Evolutionary conservation across 345 rosid species (phyloP).

Genomic region (Turritis glabra): DNA sequence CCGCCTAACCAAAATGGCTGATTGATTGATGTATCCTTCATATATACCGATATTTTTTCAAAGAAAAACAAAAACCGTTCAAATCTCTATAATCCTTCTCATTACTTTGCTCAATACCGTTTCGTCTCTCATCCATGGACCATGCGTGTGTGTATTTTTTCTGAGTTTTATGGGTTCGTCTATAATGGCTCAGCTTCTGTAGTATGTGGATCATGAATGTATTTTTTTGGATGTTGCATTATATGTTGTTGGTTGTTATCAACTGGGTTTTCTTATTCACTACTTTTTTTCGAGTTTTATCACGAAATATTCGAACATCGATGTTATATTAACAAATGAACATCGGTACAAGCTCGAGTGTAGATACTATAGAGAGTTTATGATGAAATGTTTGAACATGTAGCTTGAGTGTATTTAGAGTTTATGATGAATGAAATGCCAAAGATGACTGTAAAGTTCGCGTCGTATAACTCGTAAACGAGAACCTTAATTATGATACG

Average conservation of each 20-base stretch:
- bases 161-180: constrained; percentile 7
- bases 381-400: too few relatives aligned
- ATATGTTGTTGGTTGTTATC: constrained; percentile 10
- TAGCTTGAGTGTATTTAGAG: too few relatives aligned
- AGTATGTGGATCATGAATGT: constrained; percentile 6
- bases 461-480: background rate
- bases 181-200: background rate
- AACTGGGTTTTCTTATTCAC: background rate
- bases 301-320: constrained; percentile 1
- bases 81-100: background rate
- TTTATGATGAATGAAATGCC: background rate
- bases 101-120: background rate
- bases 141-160: constrained; percentile 27
- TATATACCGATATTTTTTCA: constrained; percentile 3
- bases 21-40: constrained; percentile 14
- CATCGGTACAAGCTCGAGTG: background rate
- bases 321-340: too few relatives aligned
- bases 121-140: constrained; percentile 15
- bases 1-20: constrained; percentile 84
- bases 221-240: background rate
- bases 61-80: background rate
- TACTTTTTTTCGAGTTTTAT: background rate
- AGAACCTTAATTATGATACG: background rate
- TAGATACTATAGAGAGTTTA: background rate
- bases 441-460: background rate